Percentiles rank a stretch among this genome's conserved stretches.
These are phyloP conservation scores for Suillus brevipes DNA, from an alignment of 768 basidiomycete species.

Conservation along the genomic window DNA sequence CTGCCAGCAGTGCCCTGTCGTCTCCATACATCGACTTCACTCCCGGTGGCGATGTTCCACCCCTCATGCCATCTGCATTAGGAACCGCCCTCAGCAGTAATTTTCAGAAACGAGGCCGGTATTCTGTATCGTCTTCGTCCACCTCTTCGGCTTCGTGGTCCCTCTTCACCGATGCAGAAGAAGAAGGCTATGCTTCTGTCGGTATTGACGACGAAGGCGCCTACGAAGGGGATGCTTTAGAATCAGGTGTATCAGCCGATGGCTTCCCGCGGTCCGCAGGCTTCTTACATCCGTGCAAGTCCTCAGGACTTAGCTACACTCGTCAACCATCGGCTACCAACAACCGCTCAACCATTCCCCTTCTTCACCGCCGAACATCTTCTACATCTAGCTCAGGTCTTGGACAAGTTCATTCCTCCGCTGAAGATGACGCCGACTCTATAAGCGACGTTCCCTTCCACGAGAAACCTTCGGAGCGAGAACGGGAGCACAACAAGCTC, in stretches of 20 bases:
- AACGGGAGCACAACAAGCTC: constrained; percentile 25
- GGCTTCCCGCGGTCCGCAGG: constrained; percentile 43
- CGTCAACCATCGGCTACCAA: constrained; percentile 73
- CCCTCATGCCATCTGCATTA: constrained; percentile 60
- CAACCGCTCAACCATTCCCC: constrained; percentile 59
- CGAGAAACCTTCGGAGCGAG: constrained; percentile 34
- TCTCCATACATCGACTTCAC: constrained; percentile 62
- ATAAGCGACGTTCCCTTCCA: constrained; percentile 30
- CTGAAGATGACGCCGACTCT: constrained; percentile 47
- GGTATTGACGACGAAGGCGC: constrained; percentile 37
- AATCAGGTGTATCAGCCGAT: constrained; percentile 40
- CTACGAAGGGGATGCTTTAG: constrained; percentile 31
- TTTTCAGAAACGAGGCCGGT: constrained; percentile 47
- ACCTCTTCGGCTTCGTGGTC: constrained; percentile 68
- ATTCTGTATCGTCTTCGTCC: constrained; percentile 63
- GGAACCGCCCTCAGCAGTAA: constrained; percentile 48
- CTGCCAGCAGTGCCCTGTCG: constrained; percentile 63
- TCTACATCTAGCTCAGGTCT: constrained; percentile 41
- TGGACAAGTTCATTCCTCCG: constrained; percentile 35
- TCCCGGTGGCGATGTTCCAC: constrained; percentile 60
- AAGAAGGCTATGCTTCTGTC: constrained; percentile 37
- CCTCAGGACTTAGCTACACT: constrained; percentile 60
- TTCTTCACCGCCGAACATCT: constrained; percentile 54
- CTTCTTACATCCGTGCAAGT: constrained; percentile 34
- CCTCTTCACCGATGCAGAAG: constrained; percentile 64